Conservation (phyloP, 179 eudicot species). For the Silene coronaria region DNA sequence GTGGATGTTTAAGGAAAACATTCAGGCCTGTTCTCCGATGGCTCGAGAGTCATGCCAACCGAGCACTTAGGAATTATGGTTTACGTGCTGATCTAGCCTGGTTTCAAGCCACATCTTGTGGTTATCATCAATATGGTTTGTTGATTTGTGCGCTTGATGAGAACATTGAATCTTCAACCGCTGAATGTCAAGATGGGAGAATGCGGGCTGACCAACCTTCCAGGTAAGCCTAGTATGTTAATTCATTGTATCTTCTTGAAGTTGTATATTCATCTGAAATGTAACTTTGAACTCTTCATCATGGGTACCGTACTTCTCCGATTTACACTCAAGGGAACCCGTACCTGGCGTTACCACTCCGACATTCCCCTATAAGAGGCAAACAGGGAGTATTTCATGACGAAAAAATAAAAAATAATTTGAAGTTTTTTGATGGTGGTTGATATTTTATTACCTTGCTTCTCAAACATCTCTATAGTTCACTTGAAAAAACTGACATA, state of each 20-base stretch:
- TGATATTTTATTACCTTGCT: background rate
- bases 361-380: background rate
- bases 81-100: slow-evolving; percentile 60
- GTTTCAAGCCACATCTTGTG: slow-evolving; percentile 76
- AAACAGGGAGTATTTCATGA: background rate
- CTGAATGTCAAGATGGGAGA: slow-evolving; percentile 39
- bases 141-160: slow-evolving; percentile 52
- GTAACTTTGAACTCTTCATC: background rate
- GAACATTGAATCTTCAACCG: slow-evolving; percentile 31
- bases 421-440: background rate
- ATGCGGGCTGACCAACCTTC: slow-evolving; percentile 36
- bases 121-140: slow-evolving; percentile 86
- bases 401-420: background rate
- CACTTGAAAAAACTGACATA: background rate
- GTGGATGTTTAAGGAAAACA: slow-evolving; percentile 68
- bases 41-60: slow-evolving; percentile 93
- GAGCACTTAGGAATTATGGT: slow-evolving; percentile 49
- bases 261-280: background rate
- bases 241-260: background rate
- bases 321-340: background rate
- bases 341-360: background rate
- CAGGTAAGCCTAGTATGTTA: slow-evolving; percentile 32
- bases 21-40: slow-evolving; percentile 62
- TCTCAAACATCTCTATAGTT: background rate
- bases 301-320: background rate